Evolutionary conservation across 1,284 basidiomycete species (phyloP).

Genomic region (Cerioporus squamosus): DNA sequence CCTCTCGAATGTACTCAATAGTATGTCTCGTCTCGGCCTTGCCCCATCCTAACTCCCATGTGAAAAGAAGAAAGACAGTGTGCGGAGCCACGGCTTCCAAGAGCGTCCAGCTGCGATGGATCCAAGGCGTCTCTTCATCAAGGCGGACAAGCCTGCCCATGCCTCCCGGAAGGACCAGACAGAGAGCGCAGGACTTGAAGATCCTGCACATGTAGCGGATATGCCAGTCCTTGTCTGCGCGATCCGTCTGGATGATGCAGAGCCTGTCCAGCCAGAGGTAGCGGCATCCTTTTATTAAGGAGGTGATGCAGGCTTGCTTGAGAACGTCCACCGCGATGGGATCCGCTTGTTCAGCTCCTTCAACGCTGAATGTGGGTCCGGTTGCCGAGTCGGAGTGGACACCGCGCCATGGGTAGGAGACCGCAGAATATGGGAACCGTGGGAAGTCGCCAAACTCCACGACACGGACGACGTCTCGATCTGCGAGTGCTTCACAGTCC

Average conservation of each 20-base stretch:
- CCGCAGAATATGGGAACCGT: slow-evolving; percentile 4
- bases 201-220: slow-evolving; percentile 16
- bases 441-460: slow-evolving; percentile 8
- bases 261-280: slow-evolving; percentile 23
- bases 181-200: slow-evolving; percentile 12
- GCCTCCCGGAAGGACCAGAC: slow-evolving; percentile 19
- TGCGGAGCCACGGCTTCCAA: slow-evolving; percentile 12
- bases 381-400: not conserved
- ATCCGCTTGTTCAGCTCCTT: slow-evolving; percentile 17
- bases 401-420: slow-evolving; percentile 21
- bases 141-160: slow-evolving; percentile 10
- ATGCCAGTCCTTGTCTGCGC: slow-evolving; percentile 19
- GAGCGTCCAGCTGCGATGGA: slow-evolving; percentile 19
- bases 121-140: slow-evolving; percentile 20
- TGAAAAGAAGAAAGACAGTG: not conserved
- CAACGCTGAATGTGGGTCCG: slow-evolving; percentile 2
- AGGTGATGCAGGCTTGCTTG: slow-evolving; percentile 11
- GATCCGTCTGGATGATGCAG: slow-evolving; percentile 18
- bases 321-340: slow-evolving; percentile 14
- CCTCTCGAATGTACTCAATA: too few species aligned
- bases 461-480: not conserved
- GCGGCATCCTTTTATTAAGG: slow-evolving; percentile 1
- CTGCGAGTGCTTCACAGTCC: slow-evolving; percentile 1
- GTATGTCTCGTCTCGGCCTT: too few species aligned
- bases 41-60: too few species aligned